Conservation (phyloP, 2,329 filamentous ascomycete genomes). For the Delphinella strobiligena region DNA sequence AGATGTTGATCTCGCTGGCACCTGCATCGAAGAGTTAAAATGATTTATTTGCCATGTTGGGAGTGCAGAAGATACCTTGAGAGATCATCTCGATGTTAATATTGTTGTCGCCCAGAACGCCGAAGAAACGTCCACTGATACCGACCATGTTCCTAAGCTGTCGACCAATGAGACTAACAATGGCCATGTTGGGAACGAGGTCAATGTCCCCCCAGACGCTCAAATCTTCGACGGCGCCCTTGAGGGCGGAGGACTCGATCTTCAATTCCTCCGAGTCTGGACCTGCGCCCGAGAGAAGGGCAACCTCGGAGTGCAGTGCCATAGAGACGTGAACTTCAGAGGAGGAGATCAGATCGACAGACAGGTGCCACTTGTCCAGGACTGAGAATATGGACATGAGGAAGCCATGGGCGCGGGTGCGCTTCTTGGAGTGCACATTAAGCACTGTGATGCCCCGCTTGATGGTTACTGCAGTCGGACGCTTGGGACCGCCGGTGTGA, state of each 20-base stretch:
- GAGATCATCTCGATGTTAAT: slow-evolving; percentile 99
- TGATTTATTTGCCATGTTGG: background rate
- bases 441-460: slow-evolving; percentile 95
- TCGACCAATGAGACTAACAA: slow-evolving; percentile 83
- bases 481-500: slow-evolving; percentile 20
- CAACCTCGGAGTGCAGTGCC: slow-evolving; percentile 73
- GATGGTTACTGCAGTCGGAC: slow-evolving; percentile 68
- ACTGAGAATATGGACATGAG: slow-evolving; percentile 89
- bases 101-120: slow-evolving; percentile 80
- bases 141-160: slow-evolving; percentile 97
- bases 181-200: slow-evolving; percentile 84
- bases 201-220: slow-evolving; percentile 79
- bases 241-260: slow-evolving; percentile 35
- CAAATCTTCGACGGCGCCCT: slow-evolving; percentile 53
- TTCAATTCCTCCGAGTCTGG: slow-evolving; percentile 32
- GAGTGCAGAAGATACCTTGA: slow-evolving; percentile 54
- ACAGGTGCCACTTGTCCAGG: slow-evolving; percentile 73
- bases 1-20: slow-evolving; percentile 98
- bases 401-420: slow-evolving; percentile 91
- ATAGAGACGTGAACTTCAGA: slow-evolving; percentile 96
- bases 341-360: slow-evolving; percentile 91
- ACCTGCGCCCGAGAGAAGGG: slow-evolving; percentile 35
- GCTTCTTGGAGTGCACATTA: slow-evolving; percentile 96
- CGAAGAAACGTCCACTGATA: slow-evolving; percentile 89
- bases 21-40: slow-evolving; percentile 38